These are phyloP conservation scores for Neurospora sp. DNA, from an alignment of 495 filamentous ascomycete genomes.

Conservation along the genomic window DNA sequence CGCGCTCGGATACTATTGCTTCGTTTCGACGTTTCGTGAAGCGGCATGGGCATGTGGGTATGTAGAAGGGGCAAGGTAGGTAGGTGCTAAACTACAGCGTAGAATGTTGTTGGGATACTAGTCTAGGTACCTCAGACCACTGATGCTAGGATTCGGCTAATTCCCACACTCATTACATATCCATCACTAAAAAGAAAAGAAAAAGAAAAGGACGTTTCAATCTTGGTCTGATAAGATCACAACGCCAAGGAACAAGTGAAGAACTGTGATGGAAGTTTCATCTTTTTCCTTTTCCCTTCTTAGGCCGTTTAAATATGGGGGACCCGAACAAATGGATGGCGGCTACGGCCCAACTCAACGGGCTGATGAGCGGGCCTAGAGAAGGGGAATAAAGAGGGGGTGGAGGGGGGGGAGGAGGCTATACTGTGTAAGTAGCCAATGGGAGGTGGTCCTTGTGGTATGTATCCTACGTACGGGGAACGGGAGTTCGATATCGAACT, in stretches of 20 bases:
- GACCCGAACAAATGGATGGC: not conserved
- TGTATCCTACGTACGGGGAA: too few relatives aligned
- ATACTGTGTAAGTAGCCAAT: not conserved
- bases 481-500: too few relatives aligned
- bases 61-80: not conserved
- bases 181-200: not conserved
- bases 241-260: not conserved
- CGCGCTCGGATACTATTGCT: not conserved
- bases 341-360: not conserved
- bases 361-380: not conserved
- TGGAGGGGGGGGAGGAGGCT: too few relatives aligned
- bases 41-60: not conserved
- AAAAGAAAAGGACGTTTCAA: not conserved
- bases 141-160: not conserved
- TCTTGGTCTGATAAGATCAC: not conserved
- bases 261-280: not conserved
- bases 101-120: not conserved
- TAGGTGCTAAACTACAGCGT: not conserved
- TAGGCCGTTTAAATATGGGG: not conserved
- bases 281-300: not conserved
- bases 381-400: not conserved
- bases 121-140: not conserved
- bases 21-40: not conserved
- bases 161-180: not conserved
- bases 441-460: not conserved